Conservation (phyloP, 352 stramenopile genomes). For the Globisporangium spiculum region DNA sequence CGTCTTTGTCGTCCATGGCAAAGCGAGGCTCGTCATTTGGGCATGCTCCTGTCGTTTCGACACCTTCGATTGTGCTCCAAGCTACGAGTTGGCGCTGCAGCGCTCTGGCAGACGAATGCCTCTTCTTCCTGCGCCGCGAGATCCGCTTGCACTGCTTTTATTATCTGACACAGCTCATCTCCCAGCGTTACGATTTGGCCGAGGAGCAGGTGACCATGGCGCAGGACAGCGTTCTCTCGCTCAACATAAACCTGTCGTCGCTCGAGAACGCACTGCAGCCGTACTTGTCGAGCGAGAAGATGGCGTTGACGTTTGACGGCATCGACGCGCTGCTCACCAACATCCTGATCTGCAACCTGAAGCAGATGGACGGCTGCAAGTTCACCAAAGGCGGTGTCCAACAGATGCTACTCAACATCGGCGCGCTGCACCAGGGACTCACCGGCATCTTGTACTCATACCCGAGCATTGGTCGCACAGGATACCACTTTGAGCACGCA, state of each 20-base stretch:
- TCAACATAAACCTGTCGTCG: constrained; percentile 76
- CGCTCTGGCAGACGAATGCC: constrained; percentile 67
- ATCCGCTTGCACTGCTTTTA: constrained; percentile 75
- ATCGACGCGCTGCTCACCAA: constrained; percentile 63
- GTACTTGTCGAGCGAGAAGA: constrained; percentile 72
- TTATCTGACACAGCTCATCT: constrained; percentile 73
- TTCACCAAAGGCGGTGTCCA: constrained; percentile 69
- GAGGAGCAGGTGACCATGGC: constrained; percentile 63
- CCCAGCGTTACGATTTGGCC: constrained; percentile 53
- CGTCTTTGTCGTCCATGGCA: not conserved
- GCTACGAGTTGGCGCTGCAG: constrained; percentile 69
- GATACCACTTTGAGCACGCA: constrained; percentile 68
- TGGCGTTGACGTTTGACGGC: constrained; percentile 67
- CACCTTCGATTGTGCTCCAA: constrained; percentile 38
- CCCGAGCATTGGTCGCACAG: constrained; percentile 40
- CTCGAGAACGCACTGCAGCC: constrained; percentile 73
- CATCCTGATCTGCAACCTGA: constrained; percentile 61
- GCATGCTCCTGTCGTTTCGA: not conserved
- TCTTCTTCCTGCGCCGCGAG: constrained; percentile 77
- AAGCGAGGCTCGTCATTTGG: constrained; percentile 18
- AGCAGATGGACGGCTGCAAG: constrained; percentile 58
- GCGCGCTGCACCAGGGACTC: constrained; percentile 69
- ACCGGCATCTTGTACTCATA: constrained; percentile 77
- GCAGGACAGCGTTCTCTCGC: constrained; percentile 65
- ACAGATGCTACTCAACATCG: constrained; percentile 80